Base-by-base conservation (phyloP, 2,329 filamentous ascomycete species). In the Volutella citrinella region DNA sequence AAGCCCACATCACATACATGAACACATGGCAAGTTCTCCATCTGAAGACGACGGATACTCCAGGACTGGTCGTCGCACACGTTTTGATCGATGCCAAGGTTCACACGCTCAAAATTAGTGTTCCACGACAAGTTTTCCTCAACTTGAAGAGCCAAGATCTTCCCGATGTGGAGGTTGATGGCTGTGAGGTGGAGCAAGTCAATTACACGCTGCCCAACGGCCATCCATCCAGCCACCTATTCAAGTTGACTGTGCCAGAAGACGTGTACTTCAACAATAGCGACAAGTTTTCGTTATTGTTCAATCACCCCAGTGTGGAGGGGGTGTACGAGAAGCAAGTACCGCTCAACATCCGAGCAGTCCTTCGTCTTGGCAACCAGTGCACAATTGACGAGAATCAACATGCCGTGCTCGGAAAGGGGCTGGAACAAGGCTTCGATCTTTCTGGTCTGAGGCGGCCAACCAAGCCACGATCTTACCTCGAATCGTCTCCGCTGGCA, bases 271-370 rank as follows among this genome's bases (percentile, higher is more conserved):
- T 95, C 41, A 79, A 82, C 27, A 87, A 97, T 59, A 74, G 83
- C 0, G 84, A 89, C 42, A 94, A 89, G 56, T 83, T 97, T 42
- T 80, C 83, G 3, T 65, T 83, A 18, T 69, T 97, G 3, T 91
- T 96, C 67, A 89, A 91, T 44, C 90, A 98, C 56, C 80, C 89
- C 0, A 95, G 89, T 59, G 87, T 98, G 3, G 93, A 98, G 62
- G 94, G 94, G 19, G 89, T 98, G 11, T 99, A 99, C 55, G 94
- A 98, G 65, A 91, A 84, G 53, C 85, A 95, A 47, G 74, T 99
- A 2, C 89, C 94, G 2, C 70, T 97, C 6, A 87, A 87, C 44
- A 77, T 95, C 29, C 79, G 91, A 24, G 93, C 91, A 5, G 77
- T 98, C 19, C 75, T 99, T 9, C 86, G 93, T 48, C 70, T 99